Conservation (phyloP, 2,329 filamentous ascomycete genomes). For the Trichoderma sp. region DNA sequence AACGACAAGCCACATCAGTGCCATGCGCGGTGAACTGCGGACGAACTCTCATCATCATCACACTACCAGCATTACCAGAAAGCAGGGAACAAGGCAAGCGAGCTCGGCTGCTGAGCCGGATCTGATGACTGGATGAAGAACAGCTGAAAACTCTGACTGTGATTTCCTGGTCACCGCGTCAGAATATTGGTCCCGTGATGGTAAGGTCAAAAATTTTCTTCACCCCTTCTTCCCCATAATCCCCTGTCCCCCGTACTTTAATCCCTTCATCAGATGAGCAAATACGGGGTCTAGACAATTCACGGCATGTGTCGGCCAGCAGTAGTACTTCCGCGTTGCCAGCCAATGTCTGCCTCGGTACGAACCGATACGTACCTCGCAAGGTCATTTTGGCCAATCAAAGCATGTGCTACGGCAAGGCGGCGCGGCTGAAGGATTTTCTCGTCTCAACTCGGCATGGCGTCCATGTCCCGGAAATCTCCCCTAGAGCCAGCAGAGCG, state of each 20-base stretch:
- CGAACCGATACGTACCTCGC: background rate
- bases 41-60: background rate
- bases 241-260: conserved; percentile 16
- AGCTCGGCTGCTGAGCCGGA: conserved; percentile 15
- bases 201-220: background rate
- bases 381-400: background rate
- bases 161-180: background rate
- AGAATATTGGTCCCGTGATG: conserved; percentile 19
- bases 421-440: conserved; percentile 12
- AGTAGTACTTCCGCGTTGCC: background rate
- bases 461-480: background rate
- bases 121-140: background rate
- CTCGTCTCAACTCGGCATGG: background rate
- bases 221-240: conserved; percentile 3
- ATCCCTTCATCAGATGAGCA: conserved; percentile 20
- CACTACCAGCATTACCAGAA: background rate
- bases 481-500: background rate
- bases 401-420: background rate
- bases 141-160: background rate
- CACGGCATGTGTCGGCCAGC: conserved; percentile 5
- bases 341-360: background rate
- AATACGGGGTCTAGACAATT: conserved; percentile 12
- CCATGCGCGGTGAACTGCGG: conserved; percentile 8
- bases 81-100: background rate
- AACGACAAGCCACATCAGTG: conserved; percentile 17